Conservation (phyloP, 2,329 filamentous ascomycete genomes). For the Fusarium graminum region DNA sequence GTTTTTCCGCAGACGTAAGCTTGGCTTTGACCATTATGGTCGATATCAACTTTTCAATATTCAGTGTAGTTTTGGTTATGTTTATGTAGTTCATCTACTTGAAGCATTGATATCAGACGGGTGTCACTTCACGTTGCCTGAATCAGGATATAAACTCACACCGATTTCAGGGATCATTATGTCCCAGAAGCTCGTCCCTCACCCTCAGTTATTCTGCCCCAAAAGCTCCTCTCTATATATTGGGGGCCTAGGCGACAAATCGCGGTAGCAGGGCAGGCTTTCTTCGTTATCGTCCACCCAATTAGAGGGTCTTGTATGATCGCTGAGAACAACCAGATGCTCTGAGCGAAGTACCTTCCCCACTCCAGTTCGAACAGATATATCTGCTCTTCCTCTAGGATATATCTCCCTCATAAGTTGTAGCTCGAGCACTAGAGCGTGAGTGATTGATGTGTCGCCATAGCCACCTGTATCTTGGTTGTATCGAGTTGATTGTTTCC, state of each 20-base stretch:
- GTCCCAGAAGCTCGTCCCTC: too few species aligned
- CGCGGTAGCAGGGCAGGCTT: constrained; percentile 20
- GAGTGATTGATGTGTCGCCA: constrained; percentile 81
- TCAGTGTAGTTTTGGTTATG: rapidly evolving
- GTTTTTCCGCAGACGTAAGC: not conserved
- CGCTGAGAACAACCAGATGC: constrained; percentile 83
- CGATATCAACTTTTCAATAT: not conserved
- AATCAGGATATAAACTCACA: not conserved
- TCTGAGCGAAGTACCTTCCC: constrained; percentile 92
- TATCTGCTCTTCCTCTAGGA: constrained; percentile 72
- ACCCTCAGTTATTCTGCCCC: not conserved
- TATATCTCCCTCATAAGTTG: constrained; percentile 91
- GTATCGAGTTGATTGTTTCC: constrained; percentile 61
- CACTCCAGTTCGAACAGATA: constrained; percentile 86
- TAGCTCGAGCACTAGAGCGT: constrained; percentile 89
- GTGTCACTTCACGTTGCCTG: not conserved
- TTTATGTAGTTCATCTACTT: not conserved
- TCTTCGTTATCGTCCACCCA: not conserved
- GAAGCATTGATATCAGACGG: not conserved
- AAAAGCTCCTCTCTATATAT: not conserved
- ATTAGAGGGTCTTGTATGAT: constrained; percentile 53
- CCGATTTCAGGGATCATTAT: too few species aligned
- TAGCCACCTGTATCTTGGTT: constrained; percentile 81
- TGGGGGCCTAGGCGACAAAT: constrained; percentile 13
- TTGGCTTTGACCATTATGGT: not conserved